Evolutionary conservation across 352 stramenopile species (phyloP).

Genomic region (Pythium aristosporum): DNA sequence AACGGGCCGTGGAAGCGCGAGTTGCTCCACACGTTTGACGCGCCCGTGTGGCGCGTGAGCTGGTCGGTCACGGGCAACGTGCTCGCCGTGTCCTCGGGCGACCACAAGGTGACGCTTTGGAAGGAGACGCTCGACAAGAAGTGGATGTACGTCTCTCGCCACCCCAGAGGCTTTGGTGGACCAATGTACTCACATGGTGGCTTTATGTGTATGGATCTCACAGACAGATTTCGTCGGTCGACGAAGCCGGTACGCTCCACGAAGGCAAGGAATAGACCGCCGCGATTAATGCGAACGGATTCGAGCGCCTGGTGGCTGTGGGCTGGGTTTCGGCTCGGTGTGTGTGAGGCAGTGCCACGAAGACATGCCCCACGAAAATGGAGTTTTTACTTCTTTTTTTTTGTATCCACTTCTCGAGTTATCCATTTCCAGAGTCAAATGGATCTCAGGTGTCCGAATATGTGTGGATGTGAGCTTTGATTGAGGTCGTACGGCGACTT

Average conservation of each 20-base stretch:
- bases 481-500: too few species aligned
- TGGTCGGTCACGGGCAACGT: conserved; percentile 98
- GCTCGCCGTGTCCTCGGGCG: conserved; percentile 96
- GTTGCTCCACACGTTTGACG: conserved; percentile 93
- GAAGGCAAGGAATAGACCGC: conserved; percentile 64
- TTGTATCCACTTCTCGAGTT: too few species aligned
- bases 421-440: too few species aligned
- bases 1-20: conserved; percentile 88
- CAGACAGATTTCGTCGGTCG: conserved; percentile 89
- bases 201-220: conserved; percentile 12
- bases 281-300: not conserved
- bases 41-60: conserved; percentile 97
- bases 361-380: too few species aligned
- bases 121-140: conserved; percentile 97
- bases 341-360: too few species aligned
- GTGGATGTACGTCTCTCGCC: conserved; percentile 84
- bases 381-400: too few species aligned
- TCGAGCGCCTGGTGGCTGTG: not conserved
- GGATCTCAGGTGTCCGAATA: too few species aligned
- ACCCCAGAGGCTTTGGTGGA: conserved; percentile 3
- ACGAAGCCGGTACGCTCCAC: conserved; percentile 80
- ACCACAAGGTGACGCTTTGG: conserved; percentile 98
- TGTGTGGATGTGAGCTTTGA: too few species aligned
- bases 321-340: not conserved
- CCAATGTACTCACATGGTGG: conserved; percentile 1